A percentile compares a stretch with the other conserved stretches of the same genome.
phyloP scores from a whole-genome alignment of 495 filamentous ascomycete genomes.

The Neurospora africana region DNA sequence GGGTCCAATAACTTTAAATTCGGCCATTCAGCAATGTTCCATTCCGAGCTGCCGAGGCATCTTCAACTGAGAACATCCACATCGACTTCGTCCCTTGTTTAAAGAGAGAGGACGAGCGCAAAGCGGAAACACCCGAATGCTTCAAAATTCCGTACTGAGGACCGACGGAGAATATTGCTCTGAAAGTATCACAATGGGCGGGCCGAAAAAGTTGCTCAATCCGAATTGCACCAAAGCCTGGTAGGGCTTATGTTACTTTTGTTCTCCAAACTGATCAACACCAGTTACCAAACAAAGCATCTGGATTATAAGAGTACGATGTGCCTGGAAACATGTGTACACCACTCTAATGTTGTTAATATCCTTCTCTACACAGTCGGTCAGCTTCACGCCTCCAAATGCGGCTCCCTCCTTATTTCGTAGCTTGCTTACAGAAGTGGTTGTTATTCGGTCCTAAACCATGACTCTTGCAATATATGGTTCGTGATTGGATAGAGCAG shows the following conservation, averaged over 20 bases:
- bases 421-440: neutral
- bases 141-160: neutral
- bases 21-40: neutral
- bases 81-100: neutral
- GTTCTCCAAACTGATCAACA: too few relatives aligned
- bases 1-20: neutral
- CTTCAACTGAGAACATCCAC: neutral
- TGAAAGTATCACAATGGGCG: neutral
- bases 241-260: neutral
- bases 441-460: neutral
- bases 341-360: neutral
- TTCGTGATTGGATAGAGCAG: neutral
- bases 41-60: neutral
- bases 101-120: neutral
- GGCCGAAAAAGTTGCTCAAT: neutral
- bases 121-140: neutral
- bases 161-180: neutral
- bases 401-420: neutral
- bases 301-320: too few relatives aligned
- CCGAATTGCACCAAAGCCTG: neutral
- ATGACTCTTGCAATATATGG: neutral
- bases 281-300: neutral
- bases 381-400: neutral
- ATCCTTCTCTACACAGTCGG: neutral
- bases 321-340: neutral